Percentiles rank a stretch among this genome's conserved stretches.
phyloP scores from a whole-genome alignment of 208 protist species.

The Plasmodiophora brassicae region DNA sequence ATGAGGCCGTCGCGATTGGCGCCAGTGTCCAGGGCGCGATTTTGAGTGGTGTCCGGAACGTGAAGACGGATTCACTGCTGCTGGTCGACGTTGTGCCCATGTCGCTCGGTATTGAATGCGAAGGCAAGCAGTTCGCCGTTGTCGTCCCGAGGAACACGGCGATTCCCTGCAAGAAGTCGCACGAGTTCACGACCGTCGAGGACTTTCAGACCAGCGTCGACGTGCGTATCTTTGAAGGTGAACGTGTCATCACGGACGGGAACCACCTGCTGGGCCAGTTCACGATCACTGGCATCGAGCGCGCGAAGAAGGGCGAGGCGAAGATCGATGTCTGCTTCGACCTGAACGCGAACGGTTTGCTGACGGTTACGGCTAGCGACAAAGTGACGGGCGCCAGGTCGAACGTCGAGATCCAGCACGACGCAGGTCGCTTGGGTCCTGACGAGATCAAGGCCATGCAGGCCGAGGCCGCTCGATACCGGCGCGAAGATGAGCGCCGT shows the following conservation, averaged over 20 bases:
- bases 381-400: slow-evolving; percentile 12
- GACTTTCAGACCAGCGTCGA: slow-evolving; percentile 44
- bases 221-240: slow-evolving; percentile 43
- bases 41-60: slow-evolving; percentile 14
- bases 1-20: slow-evolving; percentile 90
- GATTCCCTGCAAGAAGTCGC: slow-evolving; percentile 41
- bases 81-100: slow-evolving; percentile 53
- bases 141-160: slow-evolving; percentile 54
- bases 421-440: background rate
- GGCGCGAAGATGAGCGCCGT: background rate
- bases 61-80: slow-evolving; percentile 18
- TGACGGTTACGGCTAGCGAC: slow-evolving; percentile 39
- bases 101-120: slow-evolving; percentile 51
- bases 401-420: slow-evolving; percentile 40
- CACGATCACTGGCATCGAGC: slow-evolving; percentile 34
- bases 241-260: slow-evolving; percentile 10
- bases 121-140: background rate
- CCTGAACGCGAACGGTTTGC: slow-evolving; percentile 43
- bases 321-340: slow-evolving; percentile 89
- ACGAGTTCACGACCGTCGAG: slow-evolving; percentile 49
- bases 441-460: slow-evolving; percentile 25
- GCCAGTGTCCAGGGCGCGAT: slow-evolving; percentile 90
- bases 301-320: slow-evolving; percentile 37
- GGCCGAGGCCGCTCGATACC: background rate
- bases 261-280: slow-evolving; percentile 42